phyloP scores from a whole-genome alignment of 495 filamentous ascomycete genomes.

The Copromyces sp. region DNA sequence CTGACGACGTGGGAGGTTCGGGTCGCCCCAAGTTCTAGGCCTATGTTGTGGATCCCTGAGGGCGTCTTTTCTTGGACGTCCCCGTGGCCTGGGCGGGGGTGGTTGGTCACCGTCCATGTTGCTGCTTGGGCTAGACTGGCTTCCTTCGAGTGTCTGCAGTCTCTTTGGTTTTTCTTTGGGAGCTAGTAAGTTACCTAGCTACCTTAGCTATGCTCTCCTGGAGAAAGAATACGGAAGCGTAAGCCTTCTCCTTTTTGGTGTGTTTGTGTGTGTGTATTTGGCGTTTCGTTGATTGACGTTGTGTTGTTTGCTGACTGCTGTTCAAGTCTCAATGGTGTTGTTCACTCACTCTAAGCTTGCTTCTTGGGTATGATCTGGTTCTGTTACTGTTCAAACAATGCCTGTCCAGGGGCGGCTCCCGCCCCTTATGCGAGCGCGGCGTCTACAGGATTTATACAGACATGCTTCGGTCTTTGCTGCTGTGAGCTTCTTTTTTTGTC shows the following conservation, averaged over 20 bases:
- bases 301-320: not conserved
- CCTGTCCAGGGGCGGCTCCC: not conserved
- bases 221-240: not conserved
- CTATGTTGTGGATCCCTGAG: not conserved
- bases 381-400: not conserved
- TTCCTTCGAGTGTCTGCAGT: not conserved
- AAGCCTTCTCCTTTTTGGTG: not conserved
- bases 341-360: not conserved
- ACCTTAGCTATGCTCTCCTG: not conserved
- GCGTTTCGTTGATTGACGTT: not conserved
- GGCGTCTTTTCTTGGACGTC: not conserved
- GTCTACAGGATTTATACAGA: not conserved
- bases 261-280: not conserved
- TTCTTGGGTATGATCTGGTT: not conserved
- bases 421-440: not conserved
- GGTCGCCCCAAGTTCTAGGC: not conserved
- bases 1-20: not conserved
- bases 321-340: not conserved
- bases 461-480: not conserved
- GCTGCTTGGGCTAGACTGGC: not conserved
- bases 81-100: not conserved
- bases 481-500: not conserved
- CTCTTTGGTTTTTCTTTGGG: not conserved
- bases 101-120: not conserved
- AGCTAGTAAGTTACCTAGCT: not conserved